phyloP scores from a whole-genome alignment of 345 rosid genomes.

The Eutrema yunnanense region DNA sequence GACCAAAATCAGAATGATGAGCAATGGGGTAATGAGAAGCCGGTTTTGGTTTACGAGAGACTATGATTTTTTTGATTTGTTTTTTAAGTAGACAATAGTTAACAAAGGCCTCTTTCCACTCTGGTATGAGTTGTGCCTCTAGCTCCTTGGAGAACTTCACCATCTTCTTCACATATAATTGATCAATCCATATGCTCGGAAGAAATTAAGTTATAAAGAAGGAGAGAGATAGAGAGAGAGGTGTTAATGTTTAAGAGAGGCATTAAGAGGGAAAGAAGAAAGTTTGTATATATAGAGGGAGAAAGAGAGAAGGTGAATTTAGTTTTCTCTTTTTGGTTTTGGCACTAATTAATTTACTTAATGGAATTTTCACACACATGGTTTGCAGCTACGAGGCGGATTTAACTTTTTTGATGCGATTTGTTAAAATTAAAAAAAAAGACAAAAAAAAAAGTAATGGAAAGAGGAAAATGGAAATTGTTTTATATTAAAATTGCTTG shows the following conservation, averaged over 20 bases:
- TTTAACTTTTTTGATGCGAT: conserved; percentile 7
- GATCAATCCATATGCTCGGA: not conserved
- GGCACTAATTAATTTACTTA: not conserved
- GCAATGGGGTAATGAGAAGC: conserved; percentile 27
- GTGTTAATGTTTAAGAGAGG: conserved; percentile 28
- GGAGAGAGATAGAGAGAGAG: not conserved
- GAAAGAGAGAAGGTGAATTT: conserved; percentile 22
- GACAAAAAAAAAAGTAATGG: not conserved
- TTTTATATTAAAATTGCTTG: conserved; percentile 13
- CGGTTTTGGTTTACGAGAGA: conserved; percentile 40
- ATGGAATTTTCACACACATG: conserved; percentile 22
- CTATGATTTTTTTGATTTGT: conserved; percentile 71
- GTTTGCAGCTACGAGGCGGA: conserved; percentile 23
- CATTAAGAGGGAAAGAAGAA: conserved; percentile 23
- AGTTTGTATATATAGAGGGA: conserved; percentile 36
- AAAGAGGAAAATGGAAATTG: not conserved
- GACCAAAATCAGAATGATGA: conserved; percentile 35
- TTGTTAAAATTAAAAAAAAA: conserved; percentile 4
- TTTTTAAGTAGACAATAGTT: conserved; percentile 88
- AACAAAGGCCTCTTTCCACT: conserved; percentile 96
- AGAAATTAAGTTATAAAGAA: not conserved
- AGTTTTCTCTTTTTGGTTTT: not conserved
- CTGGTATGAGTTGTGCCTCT: conserved; percentile 94
- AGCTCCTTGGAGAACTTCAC: conserved; percentile 98
- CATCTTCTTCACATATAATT: conserved; percentile 38